Evolutionary conservation across 1,139 yeast species (phyloP), one percentile per base, ranked within the genome.

Genomic region (Magnusiomyces suaveolens): DNA sequence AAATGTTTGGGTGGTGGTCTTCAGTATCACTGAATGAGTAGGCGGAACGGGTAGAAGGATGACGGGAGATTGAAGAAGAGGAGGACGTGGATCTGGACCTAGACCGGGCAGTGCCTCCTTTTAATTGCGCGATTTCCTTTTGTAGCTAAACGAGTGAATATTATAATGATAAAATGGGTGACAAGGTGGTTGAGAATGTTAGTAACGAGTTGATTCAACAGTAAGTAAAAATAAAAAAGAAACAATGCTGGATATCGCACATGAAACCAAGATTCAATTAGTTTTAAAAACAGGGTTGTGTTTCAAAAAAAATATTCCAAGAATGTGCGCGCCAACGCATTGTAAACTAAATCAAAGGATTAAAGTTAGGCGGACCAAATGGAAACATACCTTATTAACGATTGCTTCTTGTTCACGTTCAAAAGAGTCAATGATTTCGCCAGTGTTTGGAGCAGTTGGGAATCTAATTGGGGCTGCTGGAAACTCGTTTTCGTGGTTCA

Each of bases 341-440:
- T n/a, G n/a, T 12, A 29, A 41, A 18, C 6, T 20, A 21, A 41
- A 16, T 10, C 20, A 20, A 4, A 41, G 25, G n/a, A 4, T 4
- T 4, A n/a, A 41, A 10, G 20, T 6, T 6, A n/a, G 14, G 18
- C 4, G 32, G 32, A 46, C 24, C 8, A 23, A 12, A 24, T 23
- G 18, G 4, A 33, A 21, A 43, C 53, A 18, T 38, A 54, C 56
- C 46, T 64, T 64, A 60, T 69, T 69, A 48, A 69, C 72, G 46
- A 69, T 68, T 3, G 72, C 72, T 56, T 69, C 72, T 56, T 69
- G 71, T 59, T 69, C 72, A 26, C 65, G 56, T 32, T 56, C 58
- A 39, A 56, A 29, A 12, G 55, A 46, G 41, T 56, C 58, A 46
- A 49, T 53, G 25, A 54, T 52, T 20, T 56, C 58, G 3, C 51